These are phyloP conservation scores for Diaporthe sp. DNA, from an alignment of 2,329 filamentous ascomycete genomes.

Conservation along the genomic window DNA sequence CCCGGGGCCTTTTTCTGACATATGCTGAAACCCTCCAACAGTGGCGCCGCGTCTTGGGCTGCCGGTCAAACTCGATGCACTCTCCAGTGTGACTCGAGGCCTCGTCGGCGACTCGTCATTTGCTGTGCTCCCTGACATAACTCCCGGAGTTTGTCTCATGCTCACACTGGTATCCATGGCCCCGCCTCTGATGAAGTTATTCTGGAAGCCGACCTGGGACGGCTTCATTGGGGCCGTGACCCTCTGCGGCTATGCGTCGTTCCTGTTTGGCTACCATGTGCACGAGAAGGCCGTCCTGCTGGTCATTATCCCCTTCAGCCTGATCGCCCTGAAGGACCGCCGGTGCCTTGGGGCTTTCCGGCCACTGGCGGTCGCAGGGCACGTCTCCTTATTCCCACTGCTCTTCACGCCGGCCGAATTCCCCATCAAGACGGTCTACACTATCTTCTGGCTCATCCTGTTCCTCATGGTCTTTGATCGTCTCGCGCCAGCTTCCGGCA, in stretches of 20 bases:
- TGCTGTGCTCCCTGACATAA: constrained; percentile 89
- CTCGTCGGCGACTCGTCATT: constrained; percentile 95
- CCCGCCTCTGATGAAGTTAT: constrained; percentile 84
- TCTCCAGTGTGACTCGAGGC: constrained; percentile 91
- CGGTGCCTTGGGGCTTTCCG: constrained; percentile 92
- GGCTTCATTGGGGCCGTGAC: constrained; percentile 90
- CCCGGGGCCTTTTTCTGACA: neutral
- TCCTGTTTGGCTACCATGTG: constrained; percentile 98
- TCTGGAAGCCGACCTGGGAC: constrained; percentile 84
- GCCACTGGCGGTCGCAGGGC: constrained; percentile 90
- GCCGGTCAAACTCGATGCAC: constrained; percentile 75
- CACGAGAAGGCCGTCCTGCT: constrained; percentile 97
- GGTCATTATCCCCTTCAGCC: constrained; percentile 93
- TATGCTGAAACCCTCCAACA: constrained; percentile 52
- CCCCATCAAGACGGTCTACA: constrained; percentile 93
- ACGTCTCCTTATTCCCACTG: constrained; percentile 94
- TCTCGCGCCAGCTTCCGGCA: constrained; percentile 83
- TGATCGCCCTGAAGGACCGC: constrained; percentile 89
- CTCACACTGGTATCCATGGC: constrained; percentile 86
- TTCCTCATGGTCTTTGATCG: constrained; percentile 90
- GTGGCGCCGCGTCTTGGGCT: constrained; percentile 86
- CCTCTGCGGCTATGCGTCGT: constrained; percentile 94
- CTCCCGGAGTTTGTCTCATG: constrained; percentile 81
- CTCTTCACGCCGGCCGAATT: constrained; percentile 94
- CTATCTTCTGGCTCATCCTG: constrained; percentile 87